Evolutionary conservation across 2,329 filamentous ascomycete genomes (phyloP).

Genomic region (Domatiomyces catenatus): DNA sequence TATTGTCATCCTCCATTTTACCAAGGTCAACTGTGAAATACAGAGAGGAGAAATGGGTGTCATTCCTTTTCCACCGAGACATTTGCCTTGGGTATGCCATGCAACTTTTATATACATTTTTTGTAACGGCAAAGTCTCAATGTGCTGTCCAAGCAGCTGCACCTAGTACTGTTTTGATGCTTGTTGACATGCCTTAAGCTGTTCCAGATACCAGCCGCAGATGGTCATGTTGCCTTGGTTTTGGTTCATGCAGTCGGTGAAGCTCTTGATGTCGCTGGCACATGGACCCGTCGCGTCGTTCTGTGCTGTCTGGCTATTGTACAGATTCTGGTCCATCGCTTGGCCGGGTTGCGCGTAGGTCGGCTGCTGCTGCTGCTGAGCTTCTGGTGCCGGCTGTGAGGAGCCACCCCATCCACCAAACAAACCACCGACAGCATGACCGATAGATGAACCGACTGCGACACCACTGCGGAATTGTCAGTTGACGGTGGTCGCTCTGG

Average conservation of each 20-base stretch:
- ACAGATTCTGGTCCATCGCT: slow-evolving; percentile 30
- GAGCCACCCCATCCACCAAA: slow-evolving; percentile 54
- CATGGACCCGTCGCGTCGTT: slow-evolving; percentile 46
- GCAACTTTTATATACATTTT: neutral
- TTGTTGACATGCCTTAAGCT: slow-evolving; percentile 78
- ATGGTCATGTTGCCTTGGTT: slow-evolving; percentile 87
- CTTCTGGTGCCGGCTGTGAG: slow-evolving; percentile 36
- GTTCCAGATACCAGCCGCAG: slow-evolving; percentile 95
- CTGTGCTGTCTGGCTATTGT: slow-evolving; percentile 24
- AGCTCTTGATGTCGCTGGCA: slow-evolving; percentile 62
- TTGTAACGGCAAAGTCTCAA: neutral
- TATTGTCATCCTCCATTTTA: neutral
- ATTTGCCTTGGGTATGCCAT: neutral
- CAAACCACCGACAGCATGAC: slow-evolving; percentile 80
- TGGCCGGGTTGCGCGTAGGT: slow-evolving; percentile 34
- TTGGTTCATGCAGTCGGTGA: slow-evolving; percentile 94
- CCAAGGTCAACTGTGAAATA: neutral
- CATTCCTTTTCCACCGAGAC: neutral
- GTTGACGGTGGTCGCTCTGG: neutral
- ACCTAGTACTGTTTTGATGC: slow-evolving; percentile 54
- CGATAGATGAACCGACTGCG: slow-evolving; percentile 86
- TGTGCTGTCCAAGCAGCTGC: neutral
- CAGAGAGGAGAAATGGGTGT: neutral
- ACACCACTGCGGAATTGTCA: slow-evolving; percentile 54
- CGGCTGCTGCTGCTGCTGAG: slow-evolving; percentile 24